phyloP scores from a whole-genome alignment of 225 moss, liverwort and hornwort genomes.

The Anthoceros angustus region DNA sequence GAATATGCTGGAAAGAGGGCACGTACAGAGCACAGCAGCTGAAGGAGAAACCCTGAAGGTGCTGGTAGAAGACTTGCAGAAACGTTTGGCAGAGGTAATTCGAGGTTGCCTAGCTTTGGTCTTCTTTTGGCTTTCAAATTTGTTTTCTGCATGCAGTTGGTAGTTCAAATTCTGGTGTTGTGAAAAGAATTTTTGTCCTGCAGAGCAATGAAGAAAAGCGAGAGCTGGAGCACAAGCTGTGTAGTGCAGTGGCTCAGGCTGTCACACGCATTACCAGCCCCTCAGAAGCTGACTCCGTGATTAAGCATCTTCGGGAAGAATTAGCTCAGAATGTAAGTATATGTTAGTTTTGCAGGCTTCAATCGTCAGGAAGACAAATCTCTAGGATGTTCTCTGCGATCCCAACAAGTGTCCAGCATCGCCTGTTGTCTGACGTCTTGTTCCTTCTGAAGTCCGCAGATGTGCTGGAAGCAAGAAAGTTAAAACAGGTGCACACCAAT shows the following conservation, averaged over 20 bases:
- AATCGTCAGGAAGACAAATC: too few species aligned
- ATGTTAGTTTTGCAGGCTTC: too few species aligned
- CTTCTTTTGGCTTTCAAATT: not conserved
- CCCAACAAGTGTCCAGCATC: too few species aligned
- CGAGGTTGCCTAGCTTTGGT: not conserved
- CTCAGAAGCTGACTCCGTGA: constrained; percentile 55
- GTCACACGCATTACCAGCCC: constrained; percentile 38
- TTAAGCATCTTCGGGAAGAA: constrained; percentile 83
- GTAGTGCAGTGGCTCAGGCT: constrained; percentile 43
- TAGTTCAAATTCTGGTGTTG: not conserved
- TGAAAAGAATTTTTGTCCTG: constrained; percentile 5
- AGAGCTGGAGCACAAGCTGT: constrained; percentile 78
- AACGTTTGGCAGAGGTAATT: constrained; percentile 45
- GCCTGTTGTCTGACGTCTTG: constrained; percentile 3
- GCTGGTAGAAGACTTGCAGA: constrained; percentile 59
- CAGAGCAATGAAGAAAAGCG: constrained; percentile 61
- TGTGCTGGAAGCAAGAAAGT: constrained; percentile 56
- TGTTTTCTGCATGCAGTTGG: not conserved
- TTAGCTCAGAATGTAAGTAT: constrained; percentile 49
- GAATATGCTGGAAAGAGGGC: constrained; percentile 32
- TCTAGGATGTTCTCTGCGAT: too few species aligned
- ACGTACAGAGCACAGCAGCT: constrained; percentile 29
- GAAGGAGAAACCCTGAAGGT: constrained; percentile 39
- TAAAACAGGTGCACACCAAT: constrained; percentile 60
- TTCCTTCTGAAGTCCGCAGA: constrained; percentile 55